Percentiles rank a stretch among this genome's conserved stretches.
phyloP scores from a whole-genome alignment of 306 rosid genomes.

The Vachellia collinsii region DNA sequence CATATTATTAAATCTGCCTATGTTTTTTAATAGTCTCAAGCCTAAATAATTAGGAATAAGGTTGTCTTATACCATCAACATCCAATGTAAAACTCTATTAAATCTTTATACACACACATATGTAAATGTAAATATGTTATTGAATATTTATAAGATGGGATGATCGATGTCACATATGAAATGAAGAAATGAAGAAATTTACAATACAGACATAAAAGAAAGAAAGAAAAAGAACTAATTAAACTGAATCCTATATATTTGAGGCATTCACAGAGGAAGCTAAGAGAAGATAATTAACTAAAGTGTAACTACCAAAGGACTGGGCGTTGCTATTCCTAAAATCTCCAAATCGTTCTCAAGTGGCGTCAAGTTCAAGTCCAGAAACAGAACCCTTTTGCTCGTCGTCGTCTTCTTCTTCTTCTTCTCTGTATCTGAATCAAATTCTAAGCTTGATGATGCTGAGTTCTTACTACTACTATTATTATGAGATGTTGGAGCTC shows the following conservation, averaged over 20 bases:
- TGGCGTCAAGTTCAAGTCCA: conserved; percentile 94
- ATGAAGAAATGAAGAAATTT: conserved; percentile 35
- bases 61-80: no score
- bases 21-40: no score
- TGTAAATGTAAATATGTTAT: no score
- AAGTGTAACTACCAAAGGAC: conserved; percentile 47
- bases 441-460: background rate
- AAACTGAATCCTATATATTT: background rate
- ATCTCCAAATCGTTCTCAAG: conserved; percentile 78
- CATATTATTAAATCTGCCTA: no score
- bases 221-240: background rate
- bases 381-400: conserved; percentile 52
- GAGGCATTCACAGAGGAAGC: background rate
- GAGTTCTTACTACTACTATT: background rate
- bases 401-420: conserved; percentile 52
- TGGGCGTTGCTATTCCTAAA: conserved; percentile 58
- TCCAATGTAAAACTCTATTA: no score
- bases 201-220: conserved; percentile 7
- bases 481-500: conserved; percentile 35
- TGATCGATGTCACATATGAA: background rate
- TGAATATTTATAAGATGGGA: background rate
- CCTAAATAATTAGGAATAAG: no score
- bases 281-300: background rate
- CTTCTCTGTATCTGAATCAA: conserved; percentile 41
- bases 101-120: no score